A percentile compares a stretch with the other conserved stretches of the same genome.
These are phyloP conservation scores for Hemisphaericaspora xylanilytica DNA, from an alignment of 1,139 yeast species.

Conservation along the genomic window DNA sequence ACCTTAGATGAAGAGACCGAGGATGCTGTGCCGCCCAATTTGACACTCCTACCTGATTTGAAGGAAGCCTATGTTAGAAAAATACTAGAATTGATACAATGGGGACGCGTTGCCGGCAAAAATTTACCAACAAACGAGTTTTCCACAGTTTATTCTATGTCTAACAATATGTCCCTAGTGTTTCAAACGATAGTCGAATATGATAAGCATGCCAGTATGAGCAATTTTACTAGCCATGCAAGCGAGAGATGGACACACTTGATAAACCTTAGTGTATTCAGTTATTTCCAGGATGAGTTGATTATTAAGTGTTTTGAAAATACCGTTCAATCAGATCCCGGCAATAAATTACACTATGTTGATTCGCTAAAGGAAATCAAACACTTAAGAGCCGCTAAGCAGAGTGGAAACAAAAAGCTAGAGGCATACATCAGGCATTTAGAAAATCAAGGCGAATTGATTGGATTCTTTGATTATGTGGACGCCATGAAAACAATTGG, in stretches of 20 bases:
- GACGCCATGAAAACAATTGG: constrained; percentile 56
- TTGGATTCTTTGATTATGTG: constrained; percentile 61
- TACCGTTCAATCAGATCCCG: constrained; percentile 52
- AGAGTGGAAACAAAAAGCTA: constrained; percentile 17
- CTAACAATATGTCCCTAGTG: constrained; percentile 37
- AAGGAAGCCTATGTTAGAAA: constrained; percentile 52
- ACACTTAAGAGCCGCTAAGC: constrained; percentile 4
- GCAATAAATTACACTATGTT: constrained; percentile 57
- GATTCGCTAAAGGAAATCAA: constrained; percentile 48
- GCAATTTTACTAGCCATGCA: constrained; percentile 11
- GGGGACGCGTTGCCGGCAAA: constrained; percentile 30
- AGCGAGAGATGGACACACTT: constrained; percentile 26
- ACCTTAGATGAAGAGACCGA: constrained; percentile 35
- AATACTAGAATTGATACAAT: constrained; percentile 45
- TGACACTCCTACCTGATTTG: constrained; percentile 24
- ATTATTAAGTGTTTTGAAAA: constrained; percentile 61
- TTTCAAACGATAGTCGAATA: constrained; percentile 37
- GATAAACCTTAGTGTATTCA: constrained; percentile 59
- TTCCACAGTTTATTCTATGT: constrained; percentile 38
- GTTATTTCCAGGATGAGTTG: constrained; percentile 58
- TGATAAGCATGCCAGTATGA: constrained; percentile 37
- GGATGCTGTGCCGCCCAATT: constrained; percentile 60
- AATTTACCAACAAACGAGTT: constrained; percentile 29
- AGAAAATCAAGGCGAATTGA: constrained; percentile 49
- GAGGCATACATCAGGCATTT: constrained; percentile 53